Base-by-base conservation (phyloP, 768 basidiomycete genomes). In the Mycena galopus region DNA sequence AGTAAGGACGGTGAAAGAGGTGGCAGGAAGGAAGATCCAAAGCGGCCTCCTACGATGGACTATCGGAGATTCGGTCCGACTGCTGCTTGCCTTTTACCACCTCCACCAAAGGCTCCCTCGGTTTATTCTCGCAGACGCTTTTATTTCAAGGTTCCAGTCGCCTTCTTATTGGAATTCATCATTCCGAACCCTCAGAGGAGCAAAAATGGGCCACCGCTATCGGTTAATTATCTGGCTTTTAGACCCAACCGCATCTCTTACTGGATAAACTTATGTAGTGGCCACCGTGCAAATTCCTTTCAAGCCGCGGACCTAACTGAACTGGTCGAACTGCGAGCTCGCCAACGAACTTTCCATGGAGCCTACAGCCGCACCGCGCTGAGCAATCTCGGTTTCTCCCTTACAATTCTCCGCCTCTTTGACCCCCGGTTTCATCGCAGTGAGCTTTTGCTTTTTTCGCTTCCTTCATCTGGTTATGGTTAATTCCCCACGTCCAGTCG, bases 331-430 rank as follows among this genome's bases (percentile, higher is more conserved):
- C 81, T 96, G 21, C 88, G 95, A 17, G 95, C 95, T 0, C 87
- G 94, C 32, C 91, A 94, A 74, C 87, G 95, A 50, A 96, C 95
- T 0, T 95, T 95, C 77, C 89, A 95, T 63, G 94, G 94, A 19
- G 93, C 94, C 17, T 96, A 96, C 81, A 87, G 86, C 44, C 90
- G 94, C 30, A 93, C 91, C 0, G 94, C 94, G 0, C 84, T 96
- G 11, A 90, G 90, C 17, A 89, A 90, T 67, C 85, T 96, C 2
- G 92, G 93, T 0, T 94, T 93, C 77, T 87, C 93, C 1, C 80
- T 95, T 65, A 87, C 93, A 0, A 88, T 96, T 64, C 84, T 96
- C 12, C 90, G 94, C 56, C 86, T 96, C n/a, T 96, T 96, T 74
- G 93, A 95, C 77, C 77, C 78, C 35, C 83, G 90, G 25, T 96